These are phyloP conservation scores for Ampelomyces quisqualis DNA, from an alignment of 2,329 filamentous ascomycete species.

Conservation along the genomic window DNA sequence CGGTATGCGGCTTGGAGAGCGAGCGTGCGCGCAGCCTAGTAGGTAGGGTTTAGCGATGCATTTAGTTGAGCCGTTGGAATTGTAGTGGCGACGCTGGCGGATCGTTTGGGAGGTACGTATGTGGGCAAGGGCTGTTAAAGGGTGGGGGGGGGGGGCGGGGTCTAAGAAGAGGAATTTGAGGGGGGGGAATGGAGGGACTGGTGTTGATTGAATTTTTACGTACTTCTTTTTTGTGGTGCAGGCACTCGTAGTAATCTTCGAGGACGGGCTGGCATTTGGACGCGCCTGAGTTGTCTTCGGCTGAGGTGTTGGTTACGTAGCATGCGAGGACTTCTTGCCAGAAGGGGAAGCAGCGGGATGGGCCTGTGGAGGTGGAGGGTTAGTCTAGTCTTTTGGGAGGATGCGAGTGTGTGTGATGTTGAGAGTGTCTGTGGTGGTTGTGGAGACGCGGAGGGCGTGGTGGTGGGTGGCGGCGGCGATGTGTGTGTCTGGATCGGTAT, in stretches of 20 bases:
- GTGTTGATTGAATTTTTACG: conserved; percentile 28
- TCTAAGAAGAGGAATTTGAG: not conserved
- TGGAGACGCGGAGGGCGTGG: not conserved
- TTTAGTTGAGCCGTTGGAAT: not conserved
- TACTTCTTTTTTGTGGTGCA: conserved; percentile 99
- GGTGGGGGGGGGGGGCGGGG: conserved; percentile 8
- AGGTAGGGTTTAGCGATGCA: not conserved
- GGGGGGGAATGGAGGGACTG: not conserved
- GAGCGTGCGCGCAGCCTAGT: conserved; percentile 68
- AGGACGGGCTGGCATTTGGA: conserved; percentile 81
- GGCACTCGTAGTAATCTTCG: conserved; percentile 98
- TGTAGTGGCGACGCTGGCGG: too few species aligned
- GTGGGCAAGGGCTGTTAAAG: too few species aligned
- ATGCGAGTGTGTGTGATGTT: not conserved
- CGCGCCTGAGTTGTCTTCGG: conserved; percentile 77
- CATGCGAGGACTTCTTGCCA: conserved; percentile 99
- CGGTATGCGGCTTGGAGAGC: conserved; percentile 83
- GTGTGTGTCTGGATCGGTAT: too few species aligned
- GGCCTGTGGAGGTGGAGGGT: conserved; percentile 50
- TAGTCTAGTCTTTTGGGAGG: conserved; percentile 1
- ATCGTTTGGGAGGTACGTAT: too few species aligned
- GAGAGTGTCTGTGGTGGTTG: too few species aligned
- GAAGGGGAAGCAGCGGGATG: conserved; percentile 92
- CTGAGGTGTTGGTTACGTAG: conserved; percentile 89
- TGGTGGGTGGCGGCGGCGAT: too few species aligned